Evolutionary conservation across 768 basidiomycete species (phyloP), one percentile per base, ranked within the genome.

Genomic region (Termitomyces sp.): DNA sequence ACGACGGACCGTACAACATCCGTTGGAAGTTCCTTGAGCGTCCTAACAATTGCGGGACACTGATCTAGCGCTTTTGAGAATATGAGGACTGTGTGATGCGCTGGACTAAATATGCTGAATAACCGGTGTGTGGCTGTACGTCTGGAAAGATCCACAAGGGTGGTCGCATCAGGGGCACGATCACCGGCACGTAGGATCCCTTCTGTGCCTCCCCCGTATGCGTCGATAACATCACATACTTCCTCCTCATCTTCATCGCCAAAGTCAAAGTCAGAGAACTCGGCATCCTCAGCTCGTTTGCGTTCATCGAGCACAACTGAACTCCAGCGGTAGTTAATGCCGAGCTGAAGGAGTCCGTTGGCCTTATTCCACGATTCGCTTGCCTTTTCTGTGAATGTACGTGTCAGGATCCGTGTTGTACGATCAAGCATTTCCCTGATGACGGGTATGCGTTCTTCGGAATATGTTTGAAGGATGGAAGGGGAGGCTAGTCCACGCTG

Each of bases 301-400:
- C 68, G 64, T 25, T 75, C 75, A 51, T 83, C 82, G 14, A 79
- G 23, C 1, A 83, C 69, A 21, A 82, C 71, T 0, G 76, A 59
- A 62, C 82, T 83, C 67, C 76, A 74, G 9, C 83, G 73, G 61
- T 79, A 84, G 65, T 84, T 84, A 43, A 83, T 71, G 8, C 79
- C 81, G 35, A 82, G 74, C 65, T 80, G 78, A 19, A 66, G 60
- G 5, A 80, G 55, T 2, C 64, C 62, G 17, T 64, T 62, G 3
- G 50, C 52, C 23, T 64, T 64, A 16, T 66, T 57, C 65, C 66
- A 69, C 9, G 54, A 53, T 19, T 59, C 63, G 11, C 29, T 7
- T 14, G 55, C 31, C 10, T 54, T 53, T 25, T 60, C 56, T 41
- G 47, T 40, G 8, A 72, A 66, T 17, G 67, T 64, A 40, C 63